Conservation (phyloP, 148 eudicot species). For the Vaccinium darrowii region DNA sequence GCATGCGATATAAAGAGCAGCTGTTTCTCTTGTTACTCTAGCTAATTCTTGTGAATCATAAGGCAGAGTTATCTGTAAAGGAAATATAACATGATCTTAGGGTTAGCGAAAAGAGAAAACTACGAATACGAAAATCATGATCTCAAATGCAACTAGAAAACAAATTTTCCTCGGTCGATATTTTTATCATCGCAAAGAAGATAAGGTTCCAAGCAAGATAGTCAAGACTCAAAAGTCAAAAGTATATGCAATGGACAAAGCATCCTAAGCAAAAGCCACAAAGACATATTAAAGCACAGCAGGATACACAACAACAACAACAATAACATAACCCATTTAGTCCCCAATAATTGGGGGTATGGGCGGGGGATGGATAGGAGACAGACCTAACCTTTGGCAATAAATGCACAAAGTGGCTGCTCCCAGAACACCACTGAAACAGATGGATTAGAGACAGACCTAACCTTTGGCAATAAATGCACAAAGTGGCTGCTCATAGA, state of each 20-base stretch:
- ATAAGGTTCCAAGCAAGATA: background rate
- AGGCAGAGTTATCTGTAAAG: conserved; percentile 83
- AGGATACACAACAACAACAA: too few species aligned
- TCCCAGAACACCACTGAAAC: too few species aligned
- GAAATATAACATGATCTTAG: background rate
- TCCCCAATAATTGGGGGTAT: too few species aligned
- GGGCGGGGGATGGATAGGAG: too few species aligned
- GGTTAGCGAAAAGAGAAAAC: background rate
- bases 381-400: too few species aligned
- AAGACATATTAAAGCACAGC: background rate
- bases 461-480: too few species aligned
- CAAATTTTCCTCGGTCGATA: background rate
- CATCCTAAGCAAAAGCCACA: background rate
- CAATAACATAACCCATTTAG: too few species aligned
- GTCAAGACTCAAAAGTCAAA: background rate
- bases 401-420: too few species aligned
- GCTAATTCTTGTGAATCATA: conserved; percentile 76
- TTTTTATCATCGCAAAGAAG: background rate
- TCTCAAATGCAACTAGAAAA: conserved; percentile 9
- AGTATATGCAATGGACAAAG: background rate
- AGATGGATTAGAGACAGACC: too few species aligned
- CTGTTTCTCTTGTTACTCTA: conserved; percentile 83
- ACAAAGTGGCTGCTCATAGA: too few species aligned
- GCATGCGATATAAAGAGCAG: conserved; percentile 93
- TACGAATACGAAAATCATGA: conserved; percentile 1